Percentiles rank a stretch among this genome's conserved stretches.
Evolutionary conservation across 2,329 filamentous ascomycete species (phyloP).

Genomic region (Graphilbum sp.): DNA sequence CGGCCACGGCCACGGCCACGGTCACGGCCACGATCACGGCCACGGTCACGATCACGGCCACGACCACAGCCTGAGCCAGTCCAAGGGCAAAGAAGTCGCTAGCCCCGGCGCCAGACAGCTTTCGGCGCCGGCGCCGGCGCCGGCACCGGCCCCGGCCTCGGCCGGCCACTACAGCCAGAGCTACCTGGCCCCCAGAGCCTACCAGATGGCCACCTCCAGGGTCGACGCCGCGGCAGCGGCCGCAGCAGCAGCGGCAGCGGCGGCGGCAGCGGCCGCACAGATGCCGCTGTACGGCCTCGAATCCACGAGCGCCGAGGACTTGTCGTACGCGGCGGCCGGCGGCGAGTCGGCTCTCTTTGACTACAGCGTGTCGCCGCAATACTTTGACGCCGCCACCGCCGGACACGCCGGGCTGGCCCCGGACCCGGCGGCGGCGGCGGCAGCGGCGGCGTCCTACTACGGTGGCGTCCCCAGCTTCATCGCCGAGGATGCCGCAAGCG

Average conservation of each 20-base stretch:
- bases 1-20: too few species aligned
- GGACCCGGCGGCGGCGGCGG: neutral
- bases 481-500: neutral
- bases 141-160: neutral
- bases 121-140: too few species aligned
- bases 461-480: constrained; percentile 1
- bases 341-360: constrained; percentile 7
- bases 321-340: constrained; percentile 3
- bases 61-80: too few species aligned
- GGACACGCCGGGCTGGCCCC: too few species aligned
- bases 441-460: constrained; percentile 3
- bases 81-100: too few species aligned
- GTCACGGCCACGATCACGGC: too few species aligned
- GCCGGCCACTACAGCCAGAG: neutral
- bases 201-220: neutral
- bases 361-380: constrained; percentile 8
- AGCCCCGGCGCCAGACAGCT: too few species aligned
- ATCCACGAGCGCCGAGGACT: constrained; percentile 6
- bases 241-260: too few species aligned
- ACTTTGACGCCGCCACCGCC: constrained; percentile 1
- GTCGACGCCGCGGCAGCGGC: neutral
- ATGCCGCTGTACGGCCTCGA: too few species aligned
- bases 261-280: too few species aligned
- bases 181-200: neutral
- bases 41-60: too few species aligned